A percentile compares a stretch with the other conserved stretches of the same genome.
These are phyloP conservation scores for Mycogone perniciosa DNA, from an alignment of 2,329 filamentous ascomycete species.

Conservation along the genomic window DNA sequence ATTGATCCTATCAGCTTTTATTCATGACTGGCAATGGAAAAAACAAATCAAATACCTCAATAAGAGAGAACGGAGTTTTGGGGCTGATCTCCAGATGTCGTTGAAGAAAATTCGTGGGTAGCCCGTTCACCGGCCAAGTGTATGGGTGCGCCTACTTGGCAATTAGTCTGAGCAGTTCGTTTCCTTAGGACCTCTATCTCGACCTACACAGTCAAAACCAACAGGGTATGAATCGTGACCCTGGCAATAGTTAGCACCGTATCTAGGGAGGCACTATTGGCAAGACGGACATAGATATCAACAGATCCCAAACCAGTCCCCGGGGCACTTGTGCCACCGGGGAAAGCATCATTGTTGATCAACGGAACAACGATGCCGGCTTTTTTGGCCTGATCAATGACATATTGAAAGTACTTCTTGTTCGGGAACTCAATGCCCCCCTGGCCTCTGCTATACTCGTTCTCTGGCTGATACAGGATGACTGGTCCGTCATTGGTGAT, in stretches of 20 bases:
- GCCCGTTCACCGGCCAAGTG: conserved; percentile 49
- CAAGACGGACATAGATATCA: conserved; percentile 49
- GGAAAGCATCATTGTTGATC: conserved; percentile 66
- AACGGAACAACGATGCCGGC: conserved; percentile 68
- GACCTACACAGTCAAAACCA: conserved; percentile 37
- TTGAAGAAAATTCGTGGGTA: conserved; percentile 47
- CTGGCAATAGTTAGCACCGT: conserved; percentile 13
- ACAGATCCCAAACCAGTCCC: conserved; percentile 47
- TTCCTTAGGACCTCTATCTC: neutral
- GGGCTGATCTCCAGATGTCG: conserved; percentile 48
- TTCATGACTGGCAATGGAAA: neutral
- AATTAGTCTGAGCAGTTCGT: neutral
- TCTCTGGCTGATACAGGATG: conserved; percentile 74
- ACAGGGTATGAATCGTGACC: conserved; percentile 35
- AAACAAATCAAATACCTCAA: conserved; percentile 39
- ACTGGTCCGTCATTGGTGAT: conserved; percentile 79
- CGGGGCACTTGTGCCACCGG: conserved; percentile 56
- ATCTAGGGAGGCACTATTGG: neutral
- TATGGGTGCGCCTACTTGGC: conserved; percentile 30
- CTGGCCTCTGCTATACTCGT: conserved; percentile 60
- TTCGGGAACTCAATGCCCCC: conserved; percentile 52
- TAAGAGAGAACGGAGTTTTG: conserved; percentile 57
- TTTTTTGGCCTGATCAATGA: conserved; percentile 60
- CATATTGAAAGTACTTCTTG: conserved; percentile 61
- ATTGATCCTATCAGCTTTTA: neutral